Percentiles rank a stretch among this genome's conserved stretches.
These are phyloP conservation scores for Grosmannia penicillata DNA, from an alignment of 2,329 filamentous ascomycete species.

Conservation along the genomic window DNA sequence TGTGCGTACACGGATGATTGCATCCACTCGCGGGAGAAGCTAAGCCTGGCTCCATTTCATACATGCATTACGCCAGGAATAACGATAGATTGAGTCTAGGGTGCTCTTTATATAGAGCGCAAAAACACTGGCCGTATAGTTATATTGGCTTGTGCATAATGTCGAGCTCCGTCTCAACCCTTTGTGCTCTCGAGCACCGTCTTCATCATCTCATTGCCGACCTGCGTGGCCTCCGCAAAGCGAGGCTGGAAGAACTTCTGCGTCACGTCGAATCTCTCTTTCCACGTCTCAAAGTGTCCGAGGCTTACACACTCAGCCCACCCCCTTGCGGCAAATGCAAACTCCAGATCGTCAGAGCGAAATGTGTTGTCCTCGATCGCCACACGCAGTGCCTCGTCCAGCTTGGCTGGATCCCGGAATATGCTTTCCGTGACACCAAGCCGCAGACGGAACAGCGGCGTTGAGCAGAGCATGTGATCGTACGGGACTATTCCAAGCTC, in stretches of 20 bases:
- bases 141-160: no score
- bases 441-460: constrained; percentile 91
- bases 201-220: constrained; percentile 96
- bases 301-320: constrained; percentile 91
- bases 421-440: constrained; percentile 94
- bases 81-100: no score
- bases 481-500: constrained; percentile 88
- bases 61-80: no score
- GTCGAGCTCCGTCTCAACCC: constrained; percentile 1
- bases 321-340: constrained; percentile 88
- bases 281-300: constrained; percentile 85
- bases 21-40: no score
- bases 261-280: constrained; percentile 79
- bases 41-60: no score
- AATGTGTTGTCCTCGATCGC: constrained; percentile 85
- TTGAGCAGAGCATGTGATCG: constrained; percentile 99
- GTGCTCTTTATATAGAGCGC: no score
- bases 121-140: no score
- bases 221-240: constrained; percentile 70
- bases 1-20: no score
- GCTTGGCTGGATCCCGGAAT: constrained; percentile 66
- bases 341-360: constrained; percentile 90
- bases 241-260: constrained; percentile 84
- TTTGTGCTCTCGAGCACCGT: constrained; percentile 74
- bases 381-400: constrained; percentile 74